Percentiles rank a stretch among this genome's conserved stretches.
Conservation (phyloP, 176 grass and related monocot genomes). For the Hordeum marinum region DNA sequence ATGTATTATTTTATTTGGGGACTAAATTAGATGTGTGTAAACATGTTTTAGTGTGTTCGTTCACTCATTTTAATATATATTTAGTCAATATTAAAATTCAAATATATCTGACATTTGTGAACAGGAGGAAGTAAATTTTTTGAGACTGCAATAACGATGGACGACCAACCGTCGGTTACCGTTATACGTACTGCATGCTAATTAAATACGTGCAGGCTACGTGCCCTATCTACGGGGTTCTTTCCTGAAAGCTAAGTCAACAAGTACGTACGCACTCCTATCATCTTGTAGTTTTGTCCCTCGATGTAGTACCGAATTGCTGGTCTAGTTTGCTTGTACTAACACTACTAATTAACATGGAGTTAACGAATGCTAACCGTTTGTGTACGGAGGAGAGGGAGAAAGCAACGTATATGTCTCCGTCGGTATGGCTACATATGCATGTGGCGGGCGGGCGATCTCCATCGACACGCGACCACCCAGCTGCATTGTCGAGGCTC, state of each 20-base stretch:
- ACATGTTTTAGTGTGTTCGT: too few species aligned
- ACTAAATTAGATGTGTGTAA: too few species aligned
- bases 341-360: background rate
- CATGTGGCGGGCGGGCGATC: slow-evolving; percentile 5
- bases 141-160: too few species aligned
- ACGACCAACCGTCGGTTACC: too few species aligned
- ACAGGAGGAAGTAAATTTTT: too few species aligned
- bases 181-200: background rate
- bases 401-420: background rate
- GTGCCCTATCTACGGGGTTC: background rate
- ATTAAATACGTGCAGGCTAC: background rate
- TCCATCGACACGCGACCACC: background rate
- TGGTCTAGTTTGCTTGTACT: background rate
- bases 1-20: too few species aligned
- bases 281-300: background rate
- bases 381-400: background rate
- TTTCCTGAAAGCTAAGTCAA: background rate
- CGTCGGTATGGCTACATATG: background rate
- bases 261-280: background rate
- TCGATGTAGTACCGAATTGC: background rate
- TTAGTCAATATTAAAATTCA: too few species aligned
- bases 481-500: background rate
- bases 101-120: too few species aligned
- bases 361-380: background rate
- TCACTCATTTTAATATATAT: too few species aligned